These are phyloP conservation scores for Biscogniauxia mediterranea DNA, from an alignment of 2,329 filamentous ascomycete genomes.

Conservation along the genomic window DNA sequence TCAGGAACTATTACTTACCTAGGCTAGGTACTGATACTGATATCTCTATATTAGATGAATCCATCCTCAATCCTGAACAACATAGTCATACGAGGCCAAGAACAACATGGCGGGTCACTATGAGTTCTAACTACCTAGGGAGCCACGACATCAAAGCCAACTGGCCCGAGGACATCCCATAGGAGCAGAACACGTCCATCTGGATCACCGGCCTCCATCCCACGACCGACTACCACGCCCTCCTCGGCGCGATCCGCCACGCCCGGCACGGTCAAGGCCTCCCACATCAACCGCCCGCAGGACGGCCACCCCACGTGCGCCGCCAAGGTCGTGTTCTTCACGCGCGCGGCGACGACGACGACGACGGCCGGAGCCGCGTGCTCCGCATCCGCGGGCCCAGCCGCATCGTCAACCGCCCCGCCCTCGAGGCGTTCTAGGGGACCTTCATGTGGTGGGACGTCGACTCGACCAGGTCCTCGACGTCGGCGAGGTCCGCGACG, in stretches of 20 bases:
- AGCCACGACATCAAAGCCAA: background rate
- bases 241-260: background rate
- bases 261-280: background rate
- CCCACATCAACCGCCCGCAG: background rate
- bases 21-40: no score
- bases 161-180: conserved; percentile 8
- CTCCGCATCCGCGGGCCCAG: background rate
- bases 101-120: background rate
- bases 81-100: background rate
- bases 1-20: background rate
- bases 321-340: conserved; percentile 13
- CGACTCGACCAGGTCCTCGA: background rate
- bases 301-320: conserved; percentile 1
- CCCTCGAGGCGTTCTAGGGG: background rate
- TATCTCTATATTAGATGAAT: background rate
- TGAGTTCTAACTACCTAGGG: background rate
- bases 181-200: conserved; percentile 7
- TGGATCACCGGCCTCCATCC: conserved; percentile 8
- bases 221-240: background rate
- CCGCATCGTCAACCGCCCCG: background rate
- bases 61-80: background rate
- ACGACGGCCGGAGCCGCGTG: background rate
- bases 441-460: background rate
- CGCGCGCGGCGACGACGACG: no score
- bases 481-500: background rate